phyloP scores from a whole-genome alignment of 345 rosid species.

The Triadica sebifera region DNA sequence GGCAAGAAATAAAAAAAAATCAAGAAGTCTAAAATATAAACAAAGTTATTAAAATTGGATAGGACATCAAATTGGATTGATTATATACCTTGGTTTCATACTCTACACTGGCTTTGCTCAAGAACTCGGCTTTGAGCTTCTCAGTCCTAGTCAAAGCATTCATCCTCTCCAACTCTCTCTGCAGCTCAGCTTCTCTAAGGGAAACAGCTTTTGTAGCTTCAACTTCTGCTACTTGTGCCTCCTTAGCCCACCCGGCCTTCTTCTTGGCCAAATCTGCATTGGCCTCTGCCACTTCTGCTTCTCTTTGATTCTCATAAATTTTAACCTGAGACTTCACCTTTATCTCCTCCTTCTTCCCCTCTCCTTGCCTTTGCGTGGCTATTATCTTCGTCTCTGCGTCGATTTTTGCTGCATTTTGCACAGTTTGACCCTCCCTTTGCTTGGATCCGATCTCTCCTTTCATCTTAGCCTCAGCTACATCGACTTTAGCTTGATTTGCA shows the following conservation, averaged over 20 bases:
- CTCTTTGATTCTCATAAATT: slow-evolving; percentile 68
- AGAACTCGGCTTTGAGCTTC: slow-evolving; percentile 79
- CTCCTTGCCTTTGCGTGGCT: slow-evolving; percentile 53
- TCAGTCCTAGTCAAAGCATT: slow-evolving; percentile 60
- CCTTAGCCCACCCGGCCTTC: slow-evolving; percentile 67
- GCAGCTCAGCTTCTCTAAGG: slow-evolving; percentile 68
- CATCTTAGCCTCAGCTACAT: slow-evolving; percentile 75
- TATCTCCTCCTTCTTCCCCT: slow-evolving; percentile 69
- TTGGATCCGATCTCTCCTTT: slow-evolving; percentile 77
- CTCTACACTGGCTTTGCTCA: slow-evolving; percentile 74
- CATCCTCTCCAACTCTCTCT: slow-evolving; percentile 71
- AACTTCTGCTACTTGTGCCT: slow-evolving; percentile 68
- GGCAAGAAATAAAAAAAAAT: too few relatives aligned
- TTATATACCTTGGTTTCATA: slow-evolving; percentile 78
- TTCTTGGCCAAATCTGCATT: slow-evolving; percentile 65
- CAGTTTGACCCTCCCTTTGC: slow-evolving; percentile 51
- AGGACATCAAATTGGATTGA: too few relatives aligned
- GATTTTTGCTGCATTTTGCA: slow-evolving; percentile 72
- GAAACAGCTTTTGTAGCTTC: slow-evolving; percentile 73
- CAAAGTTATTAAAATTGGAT: too few relatives aligned
- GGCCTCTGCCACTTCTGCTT: slow-evolving; percentile 71
- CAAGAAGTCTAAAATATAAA: too few relatives aligned
- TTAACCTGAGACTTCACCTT: slow-evolving; percentile 59
- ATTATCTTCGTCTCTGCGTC: slow-evolving; percentile 73
- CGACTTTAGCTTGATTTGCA: slow-evolving; percentile 70